These are phyloP conservation scores for Primulina eburnea DNA, from an alignment of 257 asterid genomes.

Conservation along the genomic window DNA sequence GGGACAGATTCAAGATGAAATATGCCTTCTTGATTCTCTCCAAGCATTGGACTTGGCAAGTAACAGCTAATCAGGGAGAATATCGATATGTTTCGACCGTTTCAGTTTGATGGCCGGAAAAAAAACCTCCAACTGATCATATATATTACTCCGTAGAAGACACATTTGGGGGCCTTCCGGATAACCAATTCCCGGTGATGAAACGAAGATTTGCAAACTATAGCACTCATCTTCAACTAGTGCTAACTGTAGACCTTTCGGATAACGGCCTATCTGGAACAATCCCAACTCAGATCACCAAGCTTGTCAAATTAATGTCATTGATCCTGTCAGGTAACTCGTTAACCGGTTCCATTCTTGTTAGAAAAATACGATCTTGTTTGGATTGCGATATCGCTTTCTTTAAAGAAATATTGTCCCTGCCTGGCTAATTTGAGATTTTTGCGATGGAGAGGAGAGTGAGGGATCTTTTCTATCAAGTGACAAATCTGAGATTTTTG, in stretches of 20 bases:
- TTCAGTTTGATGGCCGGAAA: slow-evolving; percentile 27
- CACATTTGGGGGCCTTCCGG: slow-evolving; percentile 18
- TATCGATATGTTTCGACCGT: slow-evolving; percentile 31
- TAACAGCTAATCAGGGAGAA: slow-evolving; percentile 28
- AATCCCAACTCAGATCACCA: slow-evolving; percentile 8
- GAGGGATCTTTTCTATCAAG: background rate
- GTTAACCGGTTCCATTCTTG: slow-evolving; percentile 27
- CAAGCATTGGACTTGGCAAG: slow-evolving; percentile 32
- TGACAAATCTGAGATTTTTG: background rate
- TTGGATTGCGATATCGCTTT: too few species aligned
- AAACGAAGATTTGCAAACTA: slow-evolving; percentile 21
- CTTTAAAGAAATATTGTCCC: too few species aligned
- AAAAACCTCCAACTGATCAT: background rate
- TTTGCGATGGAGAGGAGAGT: background rate
- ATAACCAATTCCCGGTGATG: slow-evolving; percentile 17
- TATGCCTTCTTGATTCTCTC: slow-evolving; percentile 28
- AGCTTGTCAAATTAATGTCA: slow-evolving; percentile 1
- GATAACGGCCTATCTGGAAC: slow-evolving; percentile 20
- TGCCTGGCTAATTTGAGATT: too few species aligned
- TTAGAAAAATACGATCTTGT: too few species aligned
- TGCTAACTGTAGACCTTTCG: slow-evolving; percentile 22
- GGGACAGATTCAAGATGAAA: slow-evolving; percentile 29
- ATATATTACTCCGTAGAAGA: slow-evolving; percentile 15
- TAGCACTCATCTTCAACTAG: slow-evolving; percentile 12
- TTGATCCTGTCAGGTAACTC: slow-evolving; percentile 28